Base-by-base conservation (phyloP, 352 stramenopile species). In the Phytophthora rubi region DNA sequence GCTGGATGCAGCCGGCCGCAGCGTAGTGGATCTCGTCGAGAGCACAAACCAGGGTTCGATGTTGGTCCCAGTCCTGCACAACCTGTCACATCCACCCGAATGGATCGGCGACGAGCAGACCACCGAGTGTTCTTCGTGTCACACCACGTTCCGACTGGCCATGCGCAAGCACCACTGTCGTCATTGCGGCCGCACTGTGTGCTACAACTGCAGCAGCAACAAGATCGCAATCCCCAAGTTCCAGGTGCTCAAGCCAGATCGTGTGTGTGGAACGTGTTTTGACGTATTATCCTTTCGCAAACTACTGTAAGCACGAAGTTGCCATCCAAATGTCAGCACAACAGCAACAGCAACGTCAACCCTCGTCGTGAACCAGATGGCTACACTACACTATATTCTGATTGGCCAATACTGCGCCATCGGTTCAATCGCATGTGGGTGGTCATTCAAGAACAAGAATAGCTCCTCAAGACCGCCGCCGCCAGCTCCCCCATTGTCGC, bases 141-240 rank as follows among this genome's bases (percentile, higher is more conserved):
- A 90, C 49, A 70, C 83, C 8, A 71, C 76, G 0, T 96, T 96
- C 69, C 84, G 86, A 21, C 73, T 96, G 35, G 86, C 89, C 33
- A 93, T 94, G 84, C 87, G 89, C 33, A 93, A 91, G 61, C 86
- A 96, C 66, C 85, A 94, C 66, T 96, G 89, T 48, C 84, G 83
- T 15, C 89, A 96, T 57, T 96, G 89, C 53, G 89, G 89, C 6
- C 89, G 89, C 63, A 88, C 88, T 51, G 71, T 96, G 39, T 96
- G 89, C 73, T 93, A 93, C 80, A 94, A 92, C 57, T 96, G 89
- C 73, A 94, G 85, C 6, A 91, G 82, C 68, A 88, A 93, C 75
- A 92, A 90, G 68, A 92, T 94, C 53, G 71, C 83, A 28, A 92
- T 96, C 61, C 83, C 87, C 18, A 96, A 96, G 75, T 96, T 96